Conservation (phyloP, 805 yeast genomes). For the Wickerhamiella kurtzmanii region DNA sequence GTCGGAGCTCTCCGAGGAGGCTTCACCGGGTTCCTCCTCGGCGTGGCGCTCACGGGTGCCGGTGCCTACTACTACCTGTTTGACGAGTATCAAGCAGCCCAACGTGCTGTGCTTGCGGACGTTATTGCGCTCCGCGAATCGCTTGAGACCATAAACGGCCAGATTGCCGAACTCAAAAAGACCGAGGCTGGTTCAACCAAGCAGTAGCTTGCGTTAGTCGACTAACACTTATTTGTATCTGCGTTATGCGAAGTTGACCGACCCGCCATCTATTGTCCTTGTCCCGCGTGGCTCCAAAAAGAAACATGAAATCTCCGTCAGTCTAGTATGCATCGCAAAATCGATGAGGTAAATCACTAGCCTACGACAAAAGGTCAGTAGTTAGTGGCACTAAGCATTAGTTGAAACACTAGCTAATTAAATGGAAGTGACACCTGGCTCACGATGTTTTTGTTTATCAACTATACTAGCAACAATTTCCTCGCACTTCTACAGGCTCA, state of each 20-base stretch:
- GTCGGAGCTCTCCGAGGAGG: conserved; percentile 24
- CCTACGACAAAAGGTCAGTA: too few species aligned
- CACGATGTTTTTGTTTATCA: too few species aligned
- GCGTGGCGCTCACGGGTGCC: conserved; percentile 60
- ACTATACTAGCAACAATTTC: too few species aligned
- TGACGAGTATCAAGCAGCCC: conserved; percentile 64
- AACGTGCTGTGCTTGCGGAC: conserved; percentile 60
- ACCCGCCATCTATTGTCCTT: background rate
- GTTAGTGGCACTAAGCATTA: too few species aligned
- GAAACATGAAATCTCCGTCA: too few species aligned
- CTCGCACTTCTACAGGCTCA: too few species aligned
- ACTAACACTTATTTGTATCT: background rate
- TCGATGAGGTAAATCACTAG: too few species aligned
- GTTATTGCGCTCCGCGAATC: conserved; percentile 57
- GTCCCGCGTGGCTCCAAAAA: too few species aligned
- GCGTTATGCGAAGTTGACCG: too few species aligned
- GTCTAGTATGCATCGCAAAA: too few species aligned
- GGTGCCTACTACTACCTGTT: conserved; percentile 65
- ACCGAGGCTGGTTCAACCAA: conserved; percentile 2
- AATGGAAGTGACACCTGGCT: too few species aligned
- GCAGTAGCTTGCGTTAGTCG: conserved; percentile 2
- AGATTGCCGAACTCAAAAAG: conserved; percentile 47
- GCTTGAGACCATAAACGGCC: conserved; percentile 52
- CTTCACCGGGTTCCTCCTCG: conserved; percentile 64
- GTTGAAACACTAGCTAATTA: too few species aligned